Conservation (phyloP, 2,329 filamentous ascomycete species). For the Chaetomiaceae sp. region DNA sequence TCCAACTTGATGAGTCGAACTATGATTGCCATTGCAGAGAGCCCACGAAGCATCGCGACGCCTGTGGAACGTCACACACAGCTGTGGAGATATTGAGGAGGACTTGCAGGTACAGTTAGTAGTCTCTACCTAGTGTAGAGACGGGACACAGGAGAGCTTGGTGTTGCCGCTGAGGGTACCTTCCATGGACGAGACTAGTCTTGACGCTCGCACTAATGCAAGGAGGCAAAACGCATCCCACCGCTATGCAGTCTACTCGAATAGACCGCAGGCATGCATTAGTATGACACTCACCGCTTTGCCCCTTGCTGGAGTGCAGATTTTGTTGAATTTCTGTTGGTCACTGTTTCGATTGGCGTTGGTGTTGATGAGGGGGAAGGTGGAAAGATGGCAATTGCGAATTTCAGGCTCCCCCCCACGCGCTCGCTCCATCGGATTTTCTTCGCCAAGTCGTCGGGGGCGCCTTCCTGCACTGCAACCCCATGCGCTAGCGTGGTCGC, state of each 20-base stretch:
- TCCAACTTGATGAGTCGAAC: no score
- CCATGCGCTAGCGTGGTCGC: neutral
- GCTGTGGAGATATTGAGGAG: no score
- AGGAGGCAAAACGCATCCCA: neutral
- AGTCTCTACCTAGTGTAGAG: no score
- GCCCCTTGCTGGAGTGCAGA: neutral
- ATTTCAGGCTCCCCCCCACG: conserved; percentile 15
- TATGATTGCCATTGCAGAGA: no score
- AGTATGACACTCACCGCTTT: conserved; percentile 8
- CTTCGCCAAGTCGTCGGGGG: conserved; percentile 3
- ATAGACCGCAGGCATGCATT: neutral
- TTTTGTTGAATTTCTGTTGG: neutral
- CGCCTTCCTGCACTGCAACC: conserved; percentile 11
- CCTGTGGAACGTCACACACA: no score
- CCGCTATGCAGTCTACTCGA: neutral
- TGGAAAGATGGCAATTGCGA: conserved; percentile 9
- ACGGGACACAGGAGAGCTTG: no score
- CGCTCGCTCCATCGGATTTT: conserved; percentile 5
- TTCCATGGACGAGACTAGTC: no score
- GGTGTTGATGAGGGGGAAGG: neutral
- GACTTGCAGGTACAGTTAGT: no score
- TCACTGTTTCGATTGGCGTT: neutral
- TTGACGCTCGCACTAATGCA: conserved; percentile 7
- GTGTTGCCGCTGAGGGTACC: no score
- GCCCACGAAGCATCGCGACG: no score